phyloP scores from a whole-genome alignment of 2,329 filamentous ascomycete species.

The Ophiostoma himal-ulmi region DNA sequence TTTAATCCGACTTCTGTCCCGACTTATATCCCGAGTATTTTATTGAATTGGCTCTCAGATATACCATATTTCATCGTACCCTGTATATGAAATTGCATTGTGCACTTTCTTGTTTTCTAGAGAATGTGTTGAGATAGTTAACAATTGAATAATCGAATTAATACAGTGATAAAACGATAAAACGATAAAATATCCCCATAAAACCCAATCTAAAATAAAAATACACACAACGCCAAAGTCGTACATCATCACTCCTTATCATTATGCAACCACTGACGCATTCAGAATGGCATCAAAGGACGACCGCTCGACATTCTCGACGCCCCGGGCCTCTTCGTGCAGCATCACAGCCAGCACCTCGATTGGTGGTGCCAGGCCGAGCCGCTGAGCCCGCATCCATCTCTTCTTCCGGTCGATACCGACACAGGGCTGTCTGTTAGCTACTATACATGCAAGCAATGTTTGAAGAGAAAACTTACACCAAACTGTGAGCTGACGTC shows the following conservation, averaged over 20 bases:
- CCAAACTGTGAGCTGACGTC: conserved; percentile 89
- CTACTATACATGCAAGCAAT: background rate
- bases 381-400: conserved; percentile 76
- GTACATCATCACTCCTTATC: background rate
- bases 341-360: conserved; percentile 84
- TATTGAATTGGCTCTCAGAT: too few species aligned
- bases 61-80: too few species aligned
- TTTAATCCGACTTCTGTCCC: too few species aligned
- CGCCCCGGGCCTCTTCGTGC: conserved; percentile 58
- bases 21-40: too few species aligned
- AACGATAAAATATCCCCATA: background rate
- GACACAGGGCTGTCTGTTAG: conserved; percentile 65
- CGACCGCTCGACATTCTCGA: conserved; percentile 55
- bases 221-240: conserved; percentile 1
- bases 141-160: background rate
- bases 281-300: conserved; percentile 66
- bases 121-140: background rate
- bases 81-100: too few species aligned
- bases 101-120: too few species aligned
- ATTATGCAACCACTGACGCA: conserved; percentile 34
- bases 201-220: background rate
- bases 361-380: conserved; percentile 82
- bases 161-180: background rate
- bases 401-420: conserved; percentile 75
- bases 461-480: conserved; percentile 51